Evolutionary conservation across 1,284 basidiomycete genomes (phyloP).

Genomic region (Apiotrichum sp.): DNA sequence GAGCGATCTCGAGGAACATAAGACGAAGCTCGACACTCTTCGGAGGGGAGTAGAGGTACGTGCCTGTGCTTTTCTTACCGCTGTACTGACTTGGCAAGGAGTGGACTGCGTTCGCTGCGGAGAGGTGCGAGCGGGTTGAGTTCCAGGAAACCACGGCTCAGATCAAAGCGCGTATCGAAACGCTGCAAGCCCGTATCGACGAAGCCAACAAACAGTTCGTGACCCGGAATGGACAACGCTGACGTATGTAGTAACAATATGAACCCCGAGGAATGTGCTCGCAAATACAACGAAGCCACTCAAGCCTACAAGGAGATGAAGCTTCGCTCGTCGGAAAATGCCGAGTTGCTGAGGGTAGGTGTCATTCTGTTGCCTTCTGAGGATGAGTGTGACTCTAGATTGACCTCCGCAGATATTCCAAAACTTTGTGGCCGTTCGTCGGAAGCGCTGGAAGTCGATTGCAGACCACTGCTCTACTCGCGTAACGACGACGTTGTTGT

Average conservation of each 20-base stretch:
- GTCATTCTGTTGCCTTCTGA: constrained; percentile 1
- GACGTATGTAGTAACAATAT: constrained; percentile 58
- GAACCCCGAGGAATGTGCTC: constrained; percentile 67
- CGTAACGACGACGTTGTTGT: constrained; percentile 74
- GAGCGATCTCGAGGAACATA: too few relatives aligned
- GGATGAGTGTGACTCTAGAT: background rate
- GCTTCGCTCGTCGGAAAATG: constrained; percentile 41
- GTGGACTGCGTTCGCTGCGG: constrained; percentile 18
- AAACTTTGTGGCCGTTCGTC: too few relatives aligned
- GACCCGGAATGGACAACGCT: background rate
- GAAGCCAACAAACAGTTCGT: constrained; percentile 62
- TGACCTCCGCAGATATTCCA: constrained; percentile 47
- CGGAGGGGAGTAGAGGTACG: background rate
- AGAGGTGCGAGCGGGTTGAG: constrained; percentile 53
- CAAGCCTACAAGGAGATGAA: constrained; percentile 10
- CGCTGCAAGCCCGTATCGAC: constrained; percentile 60
- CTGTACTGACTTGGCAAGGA: background rate
- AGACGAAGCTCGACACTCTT: too few relatives aligned
- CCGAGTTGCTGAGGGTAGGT: constrained; percentile 1
- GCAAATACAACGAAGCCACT: constrained; percentile 53
- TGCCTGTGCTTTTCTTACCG: background rate
- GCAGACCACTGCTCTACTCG: constrained; percentile 76
- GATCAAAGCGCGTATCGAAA: constrained; percentile 59
- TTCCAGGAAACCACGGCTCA: constrained; percentile 56
- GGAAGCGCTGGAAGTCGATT: constrained; percentile 73